Percentiles rank a stretch among this genome's conserved stretches.
phyloP scores from a whole-genome alignment of 2,329 filamentous ascomycete genomes.

The Reticulascus tulasneorum region DNA sequence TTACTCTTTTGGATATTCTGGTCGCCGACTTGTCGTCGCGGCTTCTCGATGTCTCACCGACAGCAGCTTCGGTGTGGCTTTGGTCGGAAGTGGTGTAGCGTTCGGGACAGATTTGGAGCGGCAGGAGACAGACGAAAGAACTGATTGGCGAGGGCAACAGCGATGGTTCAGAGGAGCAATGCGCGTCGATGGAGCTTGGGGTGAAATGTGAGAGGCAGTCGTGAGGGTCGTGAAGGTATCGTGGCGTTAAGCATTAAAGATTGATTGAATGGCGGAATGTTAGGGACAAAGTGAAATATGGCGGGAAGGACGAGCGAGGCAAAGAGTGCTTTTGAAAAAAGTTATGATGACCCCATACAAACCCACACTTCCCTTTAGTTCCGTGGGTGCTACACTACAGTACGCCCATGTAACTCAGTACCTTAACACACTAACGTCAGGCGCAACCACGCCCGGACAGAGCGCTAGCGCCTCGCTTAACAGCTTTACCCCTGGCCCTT shows the following conservation, averaged over 20 bases:
- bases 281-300: conserved; percentile 11
- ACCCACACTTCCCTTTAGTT: too few species aligned
- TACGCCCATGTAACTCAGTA: background rate
- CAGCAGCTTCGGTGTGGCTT: too few species aligned
- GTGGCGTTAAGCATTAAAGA: conserved; percentile 2
- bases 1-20: conserved; percentile 5
- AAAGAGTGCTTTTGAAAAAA: conserved; percentile 14
- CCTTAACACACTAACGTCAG: background rate
- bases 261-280: conserved; percentile 8
- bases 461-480: conserved; percentile 16
- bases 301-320: conserved; percentile 14
- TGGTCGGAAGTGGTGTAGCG: too few species aligned
- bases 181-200: conserved; percentile 5
- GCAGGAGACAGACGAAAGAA: conserved; percentile 9
- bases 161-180: conserved; percentile 5
- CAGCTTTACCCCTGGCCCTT: conserved; percentile 13
- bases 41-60: conserved; percentile 10
- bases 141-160: conserved; percentile 1
- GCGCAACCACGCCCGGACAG: too few species aligned
- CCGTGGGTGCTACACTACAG: background rate
- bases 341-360: conserved; percentile 14
- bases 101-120: conserved; percentile 12
- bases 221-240: conserved; percentile 1
- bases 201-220: background rate
- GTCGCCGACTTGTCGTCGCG: conserved; percentile 2